Percentiles rank a stretch among this genome's conserved stretches.
phyloP scores from a whole-genome alignment of 768 basidiomycete species.

The Russula lepida region DNA sequence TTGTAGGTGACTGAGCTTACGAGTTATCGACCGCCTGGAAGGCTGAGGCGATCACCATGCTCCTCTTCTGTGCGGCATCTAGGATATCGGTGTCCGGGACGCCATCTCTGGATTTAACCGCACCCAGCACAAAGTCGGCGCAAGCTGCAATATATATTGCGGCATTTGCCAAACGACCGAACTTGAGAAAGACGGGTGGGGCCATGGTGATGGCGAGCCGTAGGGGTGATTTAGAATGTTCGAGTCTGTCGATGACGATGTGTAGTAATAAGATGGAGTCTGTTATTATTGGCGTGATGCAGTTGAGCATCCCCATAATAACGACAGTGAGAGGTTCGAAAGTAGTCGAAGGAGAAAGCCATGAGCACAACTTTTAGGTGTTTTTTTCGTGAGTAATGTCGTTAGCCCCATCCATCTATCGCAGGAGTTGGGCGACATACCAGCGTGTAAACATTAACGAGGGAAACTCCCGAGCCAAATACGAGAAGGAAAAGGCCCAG shows the following conservation, averaged over 20 bases:
- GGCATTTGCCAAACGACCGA: conserved; percentile 10
- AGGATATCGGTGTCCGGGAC: conserved; percentile 10
- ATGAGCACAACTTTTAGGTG: conserved; percentile 6
- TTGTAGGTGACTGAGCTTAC: too few relatives aligned
- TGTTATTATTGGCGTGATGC: conserved; percentile 7
- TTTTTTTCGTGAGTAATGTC: background rate
- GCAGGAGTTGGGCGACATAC: conserved; percentile 6
- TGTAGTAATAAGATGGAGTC: conserved; percentile 9
- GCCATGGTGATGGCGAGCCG: conserved; percentile 10
- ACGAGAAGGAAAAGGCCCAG: conserved; percentile 1
- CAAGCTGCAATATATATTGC: conserved; percentile 10
- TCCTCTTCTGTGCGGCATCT: conserved; percentile 10
- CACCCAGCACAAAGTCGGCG: conserved; percentile 14
- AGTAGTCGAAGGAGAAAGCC: conserved; percentile 11
- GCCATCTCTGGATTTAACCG: conserved; percentile 4
- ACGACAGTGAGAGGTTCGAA: conserved; percentile 13
- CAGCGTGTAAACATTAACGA: conserved; percentile 11
- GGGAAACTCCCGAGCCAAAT: conserved; percentile 10
- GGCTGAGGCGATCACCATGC: conserved; percentile 11
- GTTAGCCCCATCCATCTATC: background rate
- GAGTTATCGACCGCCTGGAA: conserved; percentile 14
- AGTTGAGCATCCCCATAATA: conserved; percentile 9
- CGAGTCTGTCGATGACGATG: conserved; percentile 9
- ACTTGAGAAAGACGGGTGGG: conserved; percentile 10
- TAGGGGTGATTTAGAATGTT: conserved; percentile 5